A percentile compares a stretch with the other conserved stretches of the same genome.
Conservation (phyloP, 345 rosid species). For the Lenwebbia sp. region DNA sequence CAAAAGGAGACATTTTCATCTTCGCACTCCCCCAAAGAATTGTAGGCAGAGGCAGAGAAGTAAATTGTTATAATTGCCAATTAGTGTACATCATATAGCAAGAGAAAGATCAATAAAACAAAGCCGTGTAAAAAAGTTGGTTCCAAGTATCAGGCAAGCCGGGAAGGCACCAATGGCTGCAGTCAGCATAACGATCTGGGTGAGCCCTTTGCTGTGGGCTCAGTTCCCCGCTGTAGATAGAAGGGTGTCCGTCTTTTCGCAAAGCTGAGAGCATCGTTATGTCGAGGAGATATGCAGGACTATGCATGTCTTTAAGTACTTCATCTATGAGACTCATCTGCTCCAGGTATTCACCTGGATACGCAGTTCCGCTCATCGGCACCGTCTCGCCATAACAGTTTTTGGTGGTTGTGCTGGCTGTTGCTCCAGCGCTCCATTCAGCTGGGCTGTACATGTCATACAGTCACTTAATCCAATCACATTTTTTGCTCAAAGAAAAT, state of each 20-base stretch:
- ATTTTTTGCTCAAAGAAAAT: not conserved
- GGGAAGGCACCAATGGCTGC: conserved; percentile 99
- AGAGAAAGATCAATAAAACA: conserved; percentile 28
- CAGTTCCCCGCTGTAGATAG: conserved; percentile 77
- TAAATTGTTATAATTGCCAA: not conserved
- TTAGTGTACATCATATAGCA: not conserved
- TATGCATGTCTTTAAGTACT: conserved; percentile 40
- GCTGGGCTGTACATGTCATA: conserved; percentile 37
- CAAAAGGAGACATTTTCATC: not conserved
- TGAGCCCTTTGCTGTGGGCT: conserved; percentile 51
- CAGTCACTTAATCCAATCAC: not conserved
- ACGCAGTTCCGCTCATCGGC: conserved; percentile 42
- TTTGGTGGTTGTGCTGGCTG: conserved; percentile 16
- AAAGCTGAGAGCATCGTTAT: conserved; percentile 82
- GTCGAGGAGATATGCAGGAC: conserved; percentile 56
- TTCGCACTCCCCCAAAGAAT: not conserved
- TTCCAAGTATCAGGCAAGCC: conserved; percentile 98
- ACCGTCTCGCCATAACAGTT: conserved; percentile 77
- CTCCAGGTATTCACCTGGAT: conserved; percentile 48
- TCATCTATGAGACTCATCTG: conserved; percentile 62
- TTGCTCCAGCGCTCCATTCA: conserved; percentile 57
- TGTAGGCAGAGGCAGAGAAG: not conserved
- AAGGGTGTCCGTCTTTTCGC: conserved; percentile 90
- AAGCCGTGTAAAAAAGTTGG: conserved; percentile 52
- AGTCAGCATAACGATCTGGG: conserved; percentile 71